These are phyloP conservation scores for Diversispora epigaea DNA, from an alignment of 192 early-diverging fungal species.

Conservation along the genomic window DNA sequence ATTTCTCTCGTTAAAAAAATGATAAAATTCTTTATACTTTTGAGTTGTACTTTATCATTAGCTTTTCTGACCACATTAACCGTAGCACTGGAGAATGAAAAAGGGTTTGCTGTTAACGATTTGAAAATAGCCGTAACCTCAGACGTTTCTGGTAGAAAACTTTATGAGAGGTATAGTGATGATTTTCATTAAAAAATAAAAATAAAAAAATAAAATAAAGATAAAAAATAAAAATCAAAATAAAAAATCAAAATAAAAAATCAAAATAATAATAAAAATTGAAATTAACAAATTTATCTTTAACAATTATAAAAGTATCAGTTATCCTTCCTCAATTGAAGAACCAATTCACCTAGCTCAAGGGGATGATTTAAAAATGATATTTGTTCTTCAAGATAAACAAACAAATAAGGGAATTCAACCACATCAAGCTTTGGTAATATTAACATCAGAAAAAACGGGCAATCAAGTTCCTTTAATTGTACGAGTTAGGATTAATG, in stretches of 20 bases:
- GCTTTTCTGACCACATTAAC: neutral
- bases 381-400: slow-evolving; percentile 19
- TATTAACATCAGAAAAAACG: slow-evolving; percentile 26
- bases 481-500: slow-evolving; percentile 25
- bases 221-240: neutral
- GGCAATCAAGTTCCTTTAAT: slow-evolving; percentile 14
- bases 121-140: neutral
- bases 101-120: neutral
- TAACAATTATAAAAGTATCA: neutral
- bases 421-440: slow-evolving; percentile 35
- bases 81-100: neutral
- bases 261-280: too few relatives aligned
- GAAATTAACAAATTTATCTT: neutral
- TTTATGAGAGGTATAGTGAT: neutral
- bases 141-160: neutral
- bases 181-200: neutral
- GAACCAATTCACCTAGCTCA: neutral
- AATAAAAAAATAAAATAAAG: neutral
- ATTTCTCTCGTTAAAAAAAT: too few relatives aligned
- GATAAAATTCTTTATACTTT: too few relatives aligned
- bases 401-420: neutral
- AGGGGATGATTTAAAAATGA: slow-evolving; percentile 28
- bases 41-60: too few relatives aligned
- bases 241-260: neutral
- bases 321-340: slow-evolving; percentile 21